These are phyloP conservation scores for Blumeriella jaapii DNA, from an alignment of 2,329 filamentous ascomycete species.

Conservation along the genomic window DNA sequence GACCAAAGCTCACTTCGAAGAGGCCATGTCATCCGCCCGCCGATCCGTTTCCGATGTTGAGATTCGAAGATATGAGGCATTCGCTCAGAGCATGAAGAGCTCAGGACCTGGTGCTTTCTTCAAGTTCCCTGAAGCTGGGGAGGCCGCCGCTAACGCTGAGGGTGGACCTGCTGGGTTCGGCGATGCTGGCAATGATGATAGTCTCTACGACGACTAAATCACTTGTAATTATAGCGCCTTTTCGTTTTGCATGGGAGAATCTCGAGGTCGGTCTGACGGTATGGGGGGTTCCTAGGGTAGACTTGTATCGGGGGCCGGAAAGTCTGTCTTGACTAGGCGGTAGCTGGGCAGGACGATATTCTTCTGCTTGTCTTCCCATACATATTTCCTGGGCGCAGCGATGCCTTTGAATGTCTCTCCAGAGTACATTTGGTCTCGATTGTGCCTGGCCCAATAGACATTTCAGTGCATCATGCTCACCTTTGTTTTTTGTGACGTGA, in stretches of 20 bases:
- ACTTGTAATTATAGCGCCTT: constrained; percentile 25
- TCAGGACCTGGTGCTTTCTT: constrained; percentile 92
- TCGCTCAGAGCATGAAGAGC: constrained; percentile 99
- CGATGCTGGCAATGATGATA: constrained; percentile 85
- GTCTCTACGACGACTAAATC: constrained; percentile 88
- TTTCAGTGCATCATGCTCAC: too few relatives aligned
- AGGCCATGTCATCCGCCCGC: constrained; percentile 92
- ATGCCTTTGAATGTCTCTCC: constrained; percentile 1
- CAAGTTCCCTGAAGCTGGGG: constrained; percentile 71
- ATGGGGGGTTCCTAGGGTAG: constrained; percentile 3
- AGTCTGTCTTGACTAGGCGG: background rate
- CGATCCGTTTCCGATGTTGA: constrained; percentile 93
- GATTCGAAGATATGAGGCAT: constrained; percentile 96
- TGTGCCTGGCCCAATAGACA: constrained; percentile 5
- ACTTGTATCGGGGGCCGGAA: constrained; percentile 3
- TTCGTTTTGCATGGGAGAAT: constrained; percentile 7
- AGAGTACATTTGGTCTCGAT: constrained; percentile 4
- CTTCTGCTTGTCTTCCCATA: constrained; percentile 1
- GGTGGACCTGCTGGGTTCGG: constrained; percentile 56
- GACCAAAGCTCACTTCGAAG: constrained; percentile 94
- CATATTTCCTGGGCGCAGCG: constrained; percentile 1
- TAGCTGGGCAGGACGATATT: constrained; percentile 1
- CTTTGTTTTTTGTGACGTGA: too few relatives aligned
- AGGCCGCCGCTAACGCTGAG: constrained; percentile 57
- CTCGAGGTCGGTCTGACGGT: background rate